These are phyloP conservation scores for Boletus rubroflammeus DNA, from an alignment of 768 basidiomycete species.

Conservation along the genomic window DNA sequence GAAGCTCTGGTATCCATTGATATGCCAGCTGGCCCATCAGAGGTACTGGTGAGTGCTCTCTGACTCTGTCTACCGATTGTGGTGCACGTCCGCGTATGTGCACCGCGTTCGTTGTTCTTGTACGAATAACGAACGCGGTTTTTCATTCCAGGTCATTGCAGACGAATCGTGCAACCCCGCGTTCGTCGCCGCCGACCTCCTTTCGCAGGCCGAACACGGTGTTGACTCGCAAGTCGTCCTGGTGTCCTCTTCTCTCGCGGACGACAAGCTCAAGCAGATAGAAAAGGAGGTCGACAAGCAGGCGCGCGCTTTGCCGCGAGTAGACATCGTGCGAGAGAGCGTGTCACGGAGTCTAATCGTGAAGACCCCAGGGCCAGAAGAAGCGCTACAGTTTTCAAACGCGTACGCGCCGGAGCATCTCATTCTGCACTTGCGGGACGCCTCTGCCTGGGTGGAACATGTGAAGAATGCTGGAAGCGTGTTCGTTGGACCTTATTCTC, in stretches of 20 bases:
- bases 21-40: conserved; percentile 98
- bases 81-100: conserved; percentile 58
- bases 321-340: conserved; percentile 87
- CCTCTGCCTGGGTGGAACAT: conserved; percentile 54
- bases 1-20: conserved; percentile 95
- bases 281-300: conserved; percentile 85
- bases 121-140: conserved; percentile 30
- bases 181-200: conserved; percentile 93
- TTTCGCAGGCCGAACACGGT: conserved; percentile 98
- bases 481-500: conserved; percentile 92
- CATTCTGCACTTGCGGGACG: conserved; percentile 81
- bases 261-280: conserved; percentile 62
- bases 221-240: conserved; percentile 98
- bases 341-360: conserved; percentile 90
- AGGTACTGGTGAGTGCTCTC: conserved; percentile 70
- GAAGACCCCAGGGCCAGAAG: conserved; percentile 56
- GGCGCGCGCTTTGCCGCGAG: conserved; percentile 80
- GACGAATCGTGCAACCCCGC: conserved; percentile 82
- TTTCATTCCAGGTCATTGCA: conserved; percentile 73
- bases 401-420: conserved; percentile 98
- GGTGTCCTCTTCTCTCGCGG: conserved; percentile 69
- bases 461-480: conserved; percentile 95
- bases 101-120: conserved; percentile 40
- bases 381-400: conserved; percentile 88
- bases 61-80: conserved; percentile 43